A percentile compares a stretch with the other conserved stretches of the same genome.
Conservation (phyloP, 768 basidiomycete species). For the Xerocomellus intermedius region DNA sequence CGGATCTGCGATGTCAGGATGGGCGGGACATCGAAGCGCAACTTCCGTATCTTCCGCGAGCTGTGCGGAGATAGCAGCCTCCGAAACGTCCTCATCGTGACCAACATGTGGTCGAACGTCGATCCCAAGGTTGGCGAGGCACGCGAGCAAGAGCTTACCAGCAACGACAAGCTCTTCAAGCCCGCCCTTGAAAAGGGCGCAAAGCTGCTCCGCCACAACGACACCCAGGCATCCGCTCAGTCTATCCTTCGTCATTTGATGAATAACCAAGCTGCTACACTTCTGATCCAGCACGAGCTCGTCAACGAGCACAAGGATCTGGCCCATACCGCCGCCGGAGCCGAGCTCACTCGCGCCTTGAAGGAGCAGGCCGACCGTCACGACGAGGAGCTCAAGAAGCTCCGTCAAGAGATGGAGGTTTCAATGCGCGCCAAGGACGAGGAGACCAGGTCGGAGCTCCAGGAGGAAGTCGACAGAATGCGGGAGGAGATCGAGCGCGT, state of each 20-base stretch:
- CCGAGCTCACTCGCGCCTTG: constrained; percentile 49
- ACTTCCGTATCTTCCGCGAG: constrained; percentile 50
- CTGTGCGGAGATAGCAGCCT: constrained; percentile 52
- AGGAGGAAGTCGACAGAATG: constrained; percentile 42
- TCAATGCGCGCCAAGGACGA: constrained; percentile 46
- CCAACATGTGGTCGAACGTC: constrained; percentile 54
- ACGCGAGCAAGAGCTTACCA: constrained; percentile 46
- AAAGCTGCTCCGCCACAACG: constrained; percentile 40
- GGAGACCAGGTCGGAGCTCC: constrained; percentile 44
- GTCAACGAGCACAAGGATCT: constrained; percentile 49
- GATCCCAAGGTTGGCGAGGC: constrained; percentile 37
- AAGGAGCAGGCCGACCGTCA: constrained; percentile 46
- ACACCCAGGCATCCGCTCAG: constrained; percentile 41
- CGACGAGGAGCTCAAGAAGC: constrained; percentile 44
- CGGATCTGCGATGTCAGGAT: constrained; percentile 52
- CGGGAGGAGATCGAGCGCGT: constrained; percentile 45
- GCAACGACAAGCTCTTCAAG: constrained; percentile 48
- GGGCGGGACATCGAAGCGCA: constrained; percentile 49
- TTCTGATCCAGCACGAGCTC: constrained; percentile 56
- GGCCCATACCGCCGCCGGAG: constrained; percentile 52
- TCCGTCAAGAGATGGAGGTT: constrained; percentile 47
- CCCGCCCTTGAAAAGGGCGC: constrained; percentile 51
- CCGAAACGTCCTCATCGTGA: constrained; percentile 50
- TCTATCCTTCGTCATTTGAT: constrained; percentile 43
- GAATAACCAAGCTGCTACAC: constrained; percentile 38